Evolutionary conservation across 2,329 filamentous ascomycete genomes (phyloP), one percentile per base, ranked within the genome.

Genomic region (Stagonosporopsis chrysanthemi): DNA sequence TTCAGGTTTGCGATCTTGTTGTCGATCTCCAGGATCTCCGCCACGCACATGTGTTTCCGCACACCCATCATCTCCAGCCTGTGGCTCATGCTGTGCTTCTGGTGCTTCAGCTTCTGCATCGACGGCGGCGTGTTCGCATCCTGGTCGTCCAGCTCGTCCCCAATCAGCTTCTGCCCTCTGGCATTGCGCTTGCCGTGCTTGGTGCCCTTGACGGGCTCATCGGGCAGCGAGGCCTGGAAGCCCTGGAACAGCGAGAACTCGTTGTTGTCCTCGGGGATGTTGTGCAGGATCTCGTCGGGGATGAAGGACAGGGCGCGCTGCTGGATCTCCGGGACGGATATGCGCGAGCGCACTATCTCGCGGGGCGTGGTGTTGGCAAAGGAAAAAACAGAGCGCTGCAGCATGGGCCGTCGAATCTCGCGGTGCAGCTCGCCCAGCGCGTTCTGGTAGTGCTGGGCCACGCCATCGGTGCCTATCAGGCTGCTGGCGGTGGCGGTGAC

Each of bases 11-110:
- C 87, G 62, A 99, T 94, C 78, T 98, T 99, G 79, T 90, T 93
- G 78, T 99, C 95, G 60, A 99, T 97, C 72, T 99, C 95, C 58
- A 88, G 87, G 57, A 99, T 98, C 77, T 99, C 95, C 62, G 91
- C 90, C 70, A 92, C 95, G 66, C 93, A 94, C 94, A 99, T 97
- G 72, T 95, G 97, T 78, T 99, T 99, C 58, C 95, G 86, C 61
- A 98, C 87, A 3, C 89, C 86, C 80, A 98, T 87, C 86, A 97
- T 91, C 72, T 98, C 92, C 66, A 99, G 82, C 65, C 91, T 86
- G 75, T 96, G 92, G 79, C 90, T 88, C 79, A 97, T 84, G 51
- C 85, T 82, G 40, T 89, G 85, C 75, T 91, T 91, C 66, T 96
- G 92, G 73, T 89, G 90, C 76, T 90, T 91, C 64, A 98, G 78